These are phyloP conservation scores for Aspergillus egyptiacus DNA, from an alignment of 495 filamentous ascomycete species.

Conservation along the genomic window DNA sequence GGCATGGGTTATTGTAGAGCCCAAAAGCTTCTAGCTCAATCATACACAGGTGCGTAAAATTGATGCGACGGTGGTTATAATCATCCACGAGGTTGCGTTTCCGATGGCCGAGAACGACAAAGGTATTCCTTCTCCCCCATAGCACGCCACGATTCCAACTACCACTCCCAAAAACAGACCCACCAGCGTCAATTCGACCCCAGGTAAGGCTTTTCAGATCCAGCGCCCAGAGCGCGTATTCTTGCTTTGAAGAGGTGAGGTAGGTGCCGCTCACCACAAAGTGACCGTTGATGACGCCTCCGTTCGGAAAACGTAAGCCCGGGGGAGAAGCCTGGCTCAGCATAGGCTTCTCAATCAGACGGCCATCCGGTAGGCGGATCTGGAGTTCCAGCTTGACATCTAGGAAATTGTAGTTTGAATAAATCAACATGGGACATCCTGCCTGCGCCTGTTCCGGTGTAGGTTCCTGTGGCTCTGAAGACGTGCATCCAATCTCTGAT, in stretches of 20 bases:
- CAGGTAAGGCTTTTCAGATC: slow-evolving; percentile 83
- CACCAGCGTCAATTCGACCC: slow-evolving; percentile 94
- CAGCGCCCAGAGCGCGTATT: slow-evolving; percentile 95
- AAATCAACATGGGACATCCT: slow-evolving; percentile 86
- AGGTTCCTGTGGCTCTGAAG: slow-evolving; percentile 34
- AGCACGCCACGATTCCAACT: slow-evolving; percentile 95
- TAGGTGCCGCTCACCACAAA: slow-evolving; percentile 97
- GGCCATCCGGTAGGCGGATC: slow-evolving; percentile 77
- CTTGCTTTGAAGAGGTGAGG: slow-evolving; percentile 93
- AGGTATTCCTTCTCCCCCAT: slow-evolving; percentile 87
- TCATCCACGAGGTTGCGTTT: slow-evolving; percentile 94
- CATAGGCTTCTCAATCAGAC: slow-evolving; percentile 83
- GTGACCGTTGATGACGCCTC: slow-evolving; percentile 86
- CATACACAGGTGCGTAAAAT: slow-evolving; percentile 93
- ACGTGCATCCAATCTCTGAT: slow-evolving; percentile 60
- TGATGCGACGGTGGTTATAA: slow-evolving; percentile 95
- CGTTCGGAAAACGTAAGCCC: slow-evolving; percentile 90
- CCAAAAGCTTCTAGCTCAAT: slow-evolving; percentile 96
- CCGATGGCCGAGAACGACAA: slow-evolving; percentile 90
- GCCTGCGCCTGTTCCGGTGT: slow-evolving; percentile 42
- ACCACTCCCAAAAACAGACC: slow-evolving; percentile 85
- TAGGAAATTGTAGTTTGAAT: slow-evolving; percentile 98
- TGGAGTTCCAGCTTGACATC: slow-evolving; percentile 95
- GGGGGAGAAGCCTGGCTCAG: slow-evolving; percentile 79
- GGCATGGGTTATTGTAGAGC: slow-evolving; percentile 87